Base-by-base conservation (phyloP, 345 rosid species). In the Corchorus capsularis region DNA sequence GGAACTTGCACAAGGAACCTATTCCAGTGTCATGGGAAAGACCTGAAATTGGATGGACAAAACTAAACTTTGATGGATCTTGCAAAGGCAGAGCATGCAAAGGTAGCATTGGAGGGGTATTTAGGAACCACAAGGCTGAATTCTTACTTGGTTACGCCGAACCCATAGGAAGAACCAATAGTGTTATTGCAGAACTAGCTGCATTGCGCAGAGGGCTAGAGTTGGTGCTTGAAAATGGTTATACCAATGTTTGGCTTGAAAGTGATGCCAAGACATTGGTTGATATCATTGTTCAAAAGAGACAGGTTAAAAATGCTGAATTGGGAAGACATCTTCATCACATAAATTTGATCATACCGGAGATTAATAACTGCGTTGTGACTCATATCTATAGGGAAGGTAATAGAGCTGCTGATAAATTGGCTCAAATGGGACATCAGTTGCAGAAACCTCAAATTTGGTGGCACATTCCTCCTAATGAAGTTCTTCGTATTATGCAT, bases 11-110 rank as follows among this genome's bases (percentile, higher is more conserved):
- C 78, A 86, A 80, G 69, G 72, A 85, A 63, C 78, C 86, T n/a
- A 82, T 87, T 37, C 84, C 91, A 12, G 98, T 92, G 71, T 68
- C 93, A 6, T 94, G 98, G 98, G 74, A 84, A 78, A 93, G 81
- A 70, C 98, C 97, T 0, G 19, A 84, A 71, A 69, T 49, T 1
- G 95, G 97, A 2, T 91, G 97, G 94, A 94, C 92, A 12, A 94
- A 94, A 70, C 77, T 93, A 14, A 94, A 94, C 90, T 93, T 87
- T 5, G 97, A 94, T 56, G 98, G 97, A 8, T 93, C 97, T 0
- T 86, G 83, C 76, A 84, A 80, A 79, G 87, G 86, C 32, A 80
- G 79, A 55, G 73, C 77, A 16, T 82, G 94, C 16, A 83, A 84
- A 71, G 88, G 87, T 59, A 94, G 97, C 89, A 90, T 92, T 32